Base-by-base conservation (phyloP, 345 rosid genomes). In the Eutrema yunnanense region DNA sequence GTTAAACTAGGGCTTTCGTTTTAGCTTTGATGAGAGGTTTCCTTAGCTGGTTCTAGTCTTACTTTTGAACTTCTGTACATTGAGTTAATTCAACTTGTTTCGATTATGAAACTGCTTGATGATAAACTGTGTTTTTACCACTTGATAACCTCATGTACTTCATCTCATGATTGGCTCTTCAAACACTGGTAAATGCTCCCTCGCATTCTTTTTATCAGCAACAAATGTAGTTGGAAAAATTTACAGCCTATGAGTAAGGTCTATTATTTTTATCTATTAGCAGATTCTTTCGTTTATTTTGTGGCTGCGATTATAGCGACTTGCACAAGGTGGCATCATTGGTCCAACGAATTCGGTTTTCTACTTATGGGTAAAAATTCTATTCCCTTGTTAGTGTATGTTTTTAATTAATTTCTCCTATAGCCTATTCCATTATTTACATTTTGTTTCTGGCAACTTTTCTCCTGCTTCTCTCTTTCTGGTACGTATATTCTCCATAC, bases 391-490 rank as follows among this genome's bases (percentile, higher is more conserved):
- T 13, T 51, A 49, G 9, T 64, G 29, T 41, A 22, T 52, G 3
- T 37, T 65, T 58, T 26, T 22, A 11, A 37, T 26, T 36, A 44
- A 19, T 65, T 51, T 56, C n/a, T 58, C 26, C 38, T 43, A 9
- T 40, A 22, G 11, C 63, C 37, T 59, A 62, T 46, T 50, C 58
- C 9, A 41, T 63, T 36, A 62, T 51, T 75, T n/a, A 81, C 32
- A 81, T 86, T 72, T 82, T 83, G 66, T 83, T n/a, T 75, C 79
- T 84, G 2, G 87, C 88, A 11, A 79, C 88, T 48, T 86, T 83
- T 81, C 87, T 16, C 16, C 16, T 16, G 16, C 16, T 16, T 16
- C 16, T 16, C 69, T 84, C 91, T 58, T 86, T 86, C 87, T 86
- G 91, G 91, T 86, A 79, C 33, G 81, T 80, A 32, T 30, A 9